phyloP scores from a whole-genome alignment of 169 alveolate species.

The Plasmodium fragile region DNA sequence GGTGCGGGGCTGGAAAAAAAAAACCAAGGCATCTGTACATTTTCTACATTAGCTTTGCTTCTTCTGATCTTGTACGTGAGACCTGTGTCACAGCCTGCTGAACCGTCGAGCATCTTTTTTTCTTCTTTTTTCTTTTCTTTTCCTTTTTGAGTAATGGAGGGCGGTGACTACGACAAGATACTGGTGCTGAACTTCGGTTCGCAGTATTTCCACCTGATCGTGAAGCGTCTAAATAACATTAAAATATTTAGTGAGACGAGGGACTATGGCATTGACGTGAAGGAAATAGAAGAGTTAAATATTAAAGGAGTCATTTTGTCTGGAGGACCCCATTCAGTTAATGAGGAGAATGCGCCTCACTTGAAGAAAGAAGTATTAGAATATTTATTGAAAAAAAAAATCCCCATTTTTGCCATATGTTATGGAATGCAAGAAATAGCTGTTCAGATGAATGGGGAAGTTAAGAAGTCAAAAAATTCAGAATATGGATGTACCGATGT shows the following conservation, averaged over 20 bases:
- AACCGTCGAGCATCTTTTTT: not conserved
- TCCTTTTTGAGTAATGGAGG: conserved; percentile 27
- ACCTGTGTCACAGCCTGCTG: not conserved
- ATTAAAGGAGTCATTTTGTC: conserved; percentile 83
- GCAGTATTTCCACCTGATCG: conserved; percentile 81
- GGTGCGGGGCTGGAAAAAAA: not conserved
- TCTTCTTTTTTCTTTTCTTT: not conserved
- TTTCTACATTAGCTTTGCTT: not conserved
- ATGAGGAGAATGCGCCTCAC: conserved; percentile 76
- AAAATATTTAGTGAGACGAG: conserved; percentile 81
- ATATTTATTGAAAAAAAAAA: conserved; percentile 60
- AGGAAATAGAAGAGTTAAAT: conserved; percentile 50
- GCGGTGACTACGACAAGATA: conserved; percentile 50
- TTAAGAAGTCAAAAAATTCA: conserved; percentile 58
- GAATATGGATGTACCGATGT: conserved; percentile 77
- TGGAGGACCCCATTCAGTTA: conserved; percentile 83
- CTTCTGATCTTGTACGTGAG: not conserved
- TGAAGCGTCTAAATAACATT: conserved; percentile 78
- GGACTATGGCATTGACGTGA: conserved; percentile 77
- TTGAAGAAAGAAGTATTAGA: conserved; percentile 76
- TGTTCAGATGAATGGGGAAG: conserved; percentile 78
- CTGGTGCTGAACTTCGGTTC: conserved; percentile 84
- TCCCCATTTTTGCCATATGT: conserved; percentile 83
- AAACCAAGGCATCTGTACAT: not conserved
- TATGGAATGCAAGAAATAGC: conserved; percentile 84